Evolutionary conservation across 768 basidiomycete genomes (phyloP).

Genomic region (Cyathus striatus): DNA sequence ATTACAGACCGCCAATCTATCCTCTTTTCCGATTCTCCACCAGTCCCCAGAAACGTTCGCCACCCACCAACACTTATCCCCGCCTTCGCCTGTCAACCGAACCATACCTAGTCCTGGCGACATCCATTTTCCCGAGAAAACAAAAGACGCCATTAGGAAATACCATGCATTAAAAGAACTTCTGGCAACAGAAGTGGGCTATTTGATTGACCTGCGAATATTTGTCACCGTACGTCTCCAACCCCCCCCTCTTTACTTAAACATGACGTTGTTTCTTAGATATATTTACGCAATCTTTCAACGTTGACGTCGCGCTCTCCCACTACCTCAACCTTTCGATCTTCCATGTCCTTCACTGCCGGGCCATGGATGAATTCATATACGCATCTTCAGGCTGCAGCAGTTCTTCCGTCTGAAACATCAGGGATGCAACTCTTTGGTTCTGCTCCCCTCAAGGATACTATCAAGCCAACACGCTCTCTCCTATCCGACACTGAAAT

Average conservation of each 20-base stretch:
- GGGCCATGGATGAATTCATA: conserved; percentile 43
- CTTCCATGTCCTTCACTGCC: conserved; percentile 36
- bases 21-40: neutral
- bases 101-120: conserved; percentile 17
- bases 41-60: neutral
- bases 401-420: conserved; percentile 19
- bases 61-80: neutral
- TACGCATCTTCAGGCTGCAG: conserved; percentile 26
- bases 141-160: conserved; percentile 43
- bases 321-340: conserved; percentile 29
- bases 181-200: conserved; percentile 78
- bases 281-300: conserved; percentile 59
- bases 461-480: conserved; percentile 32
- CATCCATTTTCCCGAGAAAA: conserved; percentile 22
- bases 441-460: conserved; percentile 15
- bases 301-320: conserved; percentile 38
- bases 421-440: conserved; percentile 12
- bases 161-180: conserved; percentile 84
- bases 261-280: conserved; percentile 30
- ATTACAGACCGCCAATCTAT: neutral
- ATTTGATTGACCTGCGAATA: conserved; percentile 71
- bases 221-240: conserved; percentile 60
- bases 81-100: neutral
- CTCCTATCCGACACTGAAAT: conserved; percentile 58
- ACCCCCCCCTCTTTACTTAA: too few species aligned